Evolutionary conservation across 2,329 filamentous ascomycete genomes (phyloP).

Genomic region (Hymenotorrendiella dingleyae): DNA sequence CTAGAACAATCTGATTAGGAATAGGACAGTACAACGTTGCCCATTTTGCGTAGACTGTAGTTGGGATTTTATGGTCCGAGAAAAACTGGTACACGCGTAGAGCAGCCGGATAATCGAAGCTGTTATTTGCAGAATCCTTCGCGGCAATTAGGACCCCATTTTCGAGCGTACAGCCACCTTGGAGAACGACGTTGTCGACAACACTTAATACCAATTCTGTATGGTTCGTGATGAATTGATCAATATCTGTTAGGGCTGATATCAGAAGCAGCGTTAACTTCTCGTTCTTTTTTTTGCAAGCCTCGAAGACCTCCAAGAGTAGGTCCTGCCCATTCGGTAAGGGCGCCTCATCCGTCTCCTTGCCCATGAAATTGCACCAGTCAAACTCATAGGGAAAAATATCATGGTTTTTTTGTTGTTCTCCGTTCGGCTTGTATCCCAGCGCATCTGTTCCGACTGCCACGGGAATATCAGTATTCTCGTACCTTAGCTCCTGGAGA

Average conservation of each 20-base stretch:
- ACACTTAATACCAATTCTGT: neutral
- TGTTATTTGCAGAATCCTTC: conserved; percentile 20
- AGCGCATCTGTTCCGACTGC: conserved; percentile 17
- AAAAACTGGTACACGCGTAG: conserved; percentile 16
- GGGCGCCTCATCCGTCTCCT: neutral
- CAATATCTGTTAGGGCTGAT: conserved; percentile 24
- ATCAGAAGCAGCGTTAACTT: conserved; percentile 24
- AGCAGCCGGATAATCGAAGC: conserved; percentile 18
- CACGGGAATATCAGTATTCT: conserved; percentile 17
- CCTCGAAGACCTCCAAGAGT: conserved; percentile 9
- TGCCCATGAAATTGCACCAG: conserved; percentile 17
- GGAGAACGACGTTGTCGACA: conserved; percentile 12
- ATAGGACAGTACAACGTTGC: conserved; percentile 17
- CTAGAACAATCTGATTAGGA: conserved; percentile 10
- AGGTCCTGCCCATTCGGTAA: conserved; percentile 15
- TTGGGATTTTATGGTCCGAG: conserved; percentile 14
- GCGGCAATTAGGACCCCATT: conserved; percentile 2
- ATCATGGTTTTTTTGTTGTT: conserved; percentile 7
- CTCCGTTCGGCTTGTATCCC: conserved; percentile 1
- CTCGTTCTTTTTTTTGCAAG: conserved; percentile 10
- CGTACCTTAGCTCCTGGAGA: conserved; percentile 19
- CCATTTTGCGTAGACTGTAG: conserved; percentile 24
- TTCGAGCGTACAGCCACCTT: conserved; percentile 11
- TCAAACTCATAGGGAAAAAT: conserved; percentile 19
- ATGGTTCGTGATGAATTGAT: conserved; percentile 10